Evolutionary conservation across 257 asterid species (phyloP).

Genomic region (Salvia rosmarinus): DNA sequence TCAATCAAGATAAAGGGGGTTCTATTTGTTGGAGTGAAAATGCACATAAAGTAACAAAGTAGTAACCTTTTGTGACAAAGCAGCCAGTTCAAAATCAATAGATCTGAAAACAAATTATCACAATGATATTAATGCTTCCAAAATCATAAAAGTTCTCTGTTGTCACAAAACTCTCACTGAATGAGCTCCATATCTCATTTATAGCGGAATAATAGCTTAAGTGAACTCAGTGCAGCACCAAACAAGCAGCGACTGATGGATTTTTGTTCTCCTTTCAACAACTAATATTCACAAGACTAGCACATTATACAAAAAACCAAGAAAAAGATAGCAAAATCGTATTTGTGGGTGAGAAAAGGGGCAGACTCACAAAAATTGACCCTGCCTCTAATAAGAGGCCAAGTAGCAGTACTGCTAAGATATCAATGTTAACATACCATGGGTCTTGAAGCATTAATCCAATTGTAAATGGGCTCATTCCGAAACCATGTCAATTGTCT

Average conservation of each 20-base stretch:
- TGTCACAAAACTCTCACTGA: neutral
- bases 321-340: neutral
- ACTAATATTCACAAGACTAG: slow-evolving; percentile 4
- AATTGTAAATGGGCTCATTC: slow-evolving; percentile 87
- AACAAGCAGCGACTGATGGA: neutral
- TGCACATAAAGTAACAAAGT: slow-evolving; percentile 7
- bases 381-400: neutral
- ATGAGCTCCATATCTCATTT: neutral
- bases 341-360: neutral
- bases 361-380: neutral
- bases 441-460: slow-evolving; percentile 94
- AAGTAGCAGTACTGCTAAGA: slow-evolving; percentile 2
- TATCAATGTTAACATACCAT: slow-evolving; percentile 54
- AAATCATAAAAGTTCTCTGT: slow-evolving; percentile 8
- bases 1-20: slow-evolving; percentile 23
- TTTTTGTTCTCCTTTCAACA: neutral
- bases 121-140: neutral
- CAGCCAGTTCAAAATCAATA: neutral
- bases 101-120: too few species aligned
- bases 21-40: slow-evolving; percentile 14
- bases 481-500: slow-evolving; percentile 98
- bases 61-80: neutral
- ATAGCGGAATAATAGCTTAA: neutral
- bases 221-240: neutral
- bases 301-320: neutral